Evolutionary conservation across 768 basidiomycete species (phyloP).

Genomic region (Leccinum subgranulosum): DNA sequence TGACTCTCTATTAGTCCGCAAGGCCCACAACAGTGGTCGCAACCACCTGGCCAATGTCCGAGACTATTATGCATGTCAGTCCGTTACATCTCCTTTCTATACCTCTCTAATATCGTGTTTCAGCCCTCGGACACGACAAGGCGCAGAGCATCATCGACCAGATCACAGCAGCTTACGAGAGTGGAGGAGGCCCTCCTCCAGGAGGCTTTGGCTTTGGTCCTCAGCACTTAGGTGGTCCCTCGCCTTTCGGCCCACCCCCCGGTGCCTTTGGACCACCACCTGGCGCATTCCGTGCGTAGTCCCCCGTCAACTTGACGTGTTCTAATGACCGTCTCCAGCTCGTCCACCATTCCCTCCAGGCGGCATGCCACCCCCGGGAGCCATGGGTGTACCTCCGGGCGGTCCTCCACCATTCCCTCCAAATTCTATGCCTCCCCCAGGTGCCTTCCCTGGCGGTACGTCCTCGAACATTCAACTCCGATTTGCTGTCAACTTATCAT

Average conservation of each 20-base stretch:
- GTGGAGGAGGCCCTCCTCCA: slow-evolving; percentile 78
- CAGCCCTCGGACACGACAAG: slow-evolving; percentile 91
- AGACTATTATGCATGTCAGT: slow-evolving; percentile 93
- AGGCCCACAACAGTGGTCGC: slow-evolving; percentile 96
- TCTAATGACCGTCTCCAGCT: slow-evolving; percentile 33
- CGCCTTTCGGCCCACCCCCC: slow-evolving; percentile 53
- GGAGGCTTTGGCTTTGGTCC: slow-evolving; percentile 87
- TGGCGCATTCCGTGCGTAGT: slow-evolving; percentile 15
- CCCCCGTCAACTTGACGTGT: neutral
- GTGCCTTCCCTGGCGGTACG: slow-evolving; percentile 49
- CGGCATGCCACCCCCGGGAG: slow-evolving; percentile 41
- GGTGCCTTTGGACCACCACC: slow-evolving; percentile 38
- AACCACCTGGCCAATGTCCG: slow-evolving; percentile 96
- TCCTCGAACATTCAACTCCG: slow-evolving; percentile 1
- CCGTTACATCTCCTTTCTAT: neutral
- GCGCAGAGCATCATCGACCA: slow-evolving; percentile 98
- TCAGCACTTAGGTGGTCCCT: slow-evolving; percentile 64
- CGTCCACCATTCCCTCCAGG: slow-evolving; percentile 75
- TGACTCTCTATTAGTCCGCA: slow-evolving; percentile 62
- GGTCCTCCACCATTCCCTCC: slow-evolving; percentile 77
- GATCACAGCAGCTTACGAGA: slow-evolving; percentile 92
- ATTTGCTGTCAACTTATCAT: slow-evolving; percentile 1
- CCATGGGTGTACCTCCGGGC: slow-evolving; percentile 52
- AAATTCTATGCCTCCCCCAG: slow-evolving; percentile 46
- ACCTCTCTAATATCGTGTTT: slow-evolving; percentile 12